Evolutionary conservation across 163 green algal species (phyloP).

Genomic region (Trebouxiophyceae sp.): DNA sequence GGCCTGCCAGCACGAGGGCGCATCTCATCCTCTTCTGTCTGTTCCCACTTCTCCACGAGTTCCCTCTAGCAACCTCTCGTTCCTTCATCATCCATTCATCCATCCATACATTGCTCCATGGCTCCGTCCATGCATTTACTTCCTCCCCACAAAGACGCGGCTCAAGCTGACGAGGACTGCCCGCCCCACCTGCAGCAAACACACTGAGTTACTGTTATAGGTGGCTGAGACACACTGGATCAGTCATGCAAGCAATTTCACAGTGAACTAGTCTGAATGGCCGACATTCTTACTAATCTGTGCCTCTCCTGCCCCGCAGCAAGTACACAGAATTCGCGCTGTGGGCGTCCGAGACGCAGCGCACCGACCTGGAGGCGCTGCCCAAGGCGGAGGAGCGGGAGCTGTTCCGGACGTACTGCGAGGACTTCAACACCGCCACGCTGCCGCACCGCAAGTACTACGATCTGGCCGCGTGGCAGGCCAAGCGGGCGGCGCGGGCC

Average conservation of each 20-base stretch:
- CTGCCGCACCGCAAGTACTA: slow-evolving; percentile 77
- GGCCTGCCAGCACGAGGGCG: too few species aligned
- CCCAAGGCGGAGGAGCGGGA: slow-evolving; percentile 65
- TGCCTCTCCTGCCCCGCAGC: background rate
- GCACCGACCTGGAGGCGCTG: slow-evolving; percentile 64
- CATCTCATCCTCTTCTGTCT: too few species aligned
- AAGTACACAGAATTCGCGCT: slow-evolving; percentile 77
- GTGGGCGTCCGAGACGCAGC: slow-evolving; percentile 75
- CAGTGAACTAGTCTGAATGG: background rate
- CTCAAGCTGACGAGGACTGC: background rate
- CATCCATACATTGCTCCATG: too few species aligned
- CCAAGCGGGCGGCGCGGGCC: slow-evolving; percentile 15
- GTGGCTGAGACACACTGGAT: background rate
- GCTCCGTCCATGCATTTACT: too few species aligned
- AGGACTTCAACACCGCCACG: slow-evolving; percentile 79
- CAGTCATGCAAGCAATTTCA: background rate
- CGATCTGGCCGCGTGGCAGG: slow-evolving; percentile 66
- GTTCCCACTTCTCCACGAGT: too few species aligned
- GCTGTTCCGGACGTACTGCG: slow-evolving; percentile 71
- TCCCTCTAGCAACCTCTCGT: too few species aligned
- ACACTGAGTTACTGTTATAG: background rate
- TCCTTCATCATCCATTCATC: too few species aligned
- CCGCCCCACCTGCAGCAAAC: background rate
- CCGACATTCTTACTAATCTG: background rate
- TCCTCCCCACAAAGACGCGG: background rate